A percentile compares a stretch with the other conserved stretches of the same genome.
Evolutionary conservation across 2,329 filamentous ascomycete species (phyloP).

Genomic region (Scedosporium minutisporum): DNA sequence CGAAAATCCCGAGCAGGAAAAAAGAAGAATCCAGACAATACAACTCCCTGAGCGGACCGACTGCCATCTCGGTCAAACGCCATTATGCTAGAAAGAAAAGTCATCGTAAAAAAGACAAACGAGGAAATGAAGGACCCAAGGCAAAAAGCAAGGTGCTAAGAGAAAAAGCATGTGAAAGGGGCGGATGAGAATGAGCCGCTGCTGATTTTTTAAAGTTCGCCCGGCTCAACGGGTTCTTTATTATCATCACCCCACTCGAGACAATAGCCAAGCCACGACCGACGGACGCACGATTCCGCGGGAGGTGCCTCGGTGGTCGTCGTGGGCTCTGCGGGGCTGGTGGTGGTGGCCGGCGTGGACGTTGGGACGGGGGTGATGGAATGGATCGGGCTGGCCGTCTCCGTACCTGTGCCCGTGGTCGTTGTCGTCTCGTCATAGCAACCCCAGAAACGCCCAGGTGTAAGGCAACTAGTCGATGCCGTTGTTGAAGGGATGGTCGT

Average conservation of each 20-base stretch:
- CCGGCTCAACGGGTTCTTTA: conserved; percentile 15
- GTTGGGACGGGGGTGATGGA: conserved; percentile 19
- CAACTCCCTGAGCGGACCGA: neutral
- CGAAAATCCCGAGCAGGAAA: neutral
- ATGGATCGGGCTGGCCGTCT: conserved; percentile 16
- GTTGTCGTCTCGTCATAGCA: conserved; percentile 30
- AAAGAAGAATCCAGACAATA: neutral
- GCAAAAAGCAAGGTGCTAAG: neutral
- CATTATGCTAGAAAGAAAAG: neutral
- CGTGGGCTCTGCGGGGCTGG: conserved; percentile 12
- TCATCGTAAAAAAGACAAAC: neutral
- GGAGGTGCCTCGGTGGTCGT: conserved; percentile 16
- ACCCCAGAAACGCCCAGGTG: conserved; percentile 39
- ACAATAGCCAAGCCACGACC: conserved; percentile 33
- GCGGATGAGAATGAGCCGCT: neutral
- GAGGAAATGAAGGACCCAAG: neutral
- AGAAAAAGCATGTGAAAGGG: neutral
- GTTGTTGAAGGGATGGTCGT: conserved; percentile 17
- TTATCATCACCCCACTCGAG: conserved; percentile 23
- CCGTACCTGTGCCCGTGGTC: conserved; percentile 9
- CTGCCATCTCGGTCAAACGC: neutral
- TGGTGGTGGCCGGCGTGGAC: conserved; percentile 16
- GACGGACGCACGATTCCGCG: conserved; percentile 22
- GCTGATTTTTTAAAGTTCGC: conserved; percentile 19
- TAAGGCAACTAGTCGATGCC: conserved; percentile 20